Percentiles rank a stretch among this genome's conserved stretches.
phyloP scores from a whole-genome alignment of 148 eudicot genomes.

The Diospyros lotus region DNA sequence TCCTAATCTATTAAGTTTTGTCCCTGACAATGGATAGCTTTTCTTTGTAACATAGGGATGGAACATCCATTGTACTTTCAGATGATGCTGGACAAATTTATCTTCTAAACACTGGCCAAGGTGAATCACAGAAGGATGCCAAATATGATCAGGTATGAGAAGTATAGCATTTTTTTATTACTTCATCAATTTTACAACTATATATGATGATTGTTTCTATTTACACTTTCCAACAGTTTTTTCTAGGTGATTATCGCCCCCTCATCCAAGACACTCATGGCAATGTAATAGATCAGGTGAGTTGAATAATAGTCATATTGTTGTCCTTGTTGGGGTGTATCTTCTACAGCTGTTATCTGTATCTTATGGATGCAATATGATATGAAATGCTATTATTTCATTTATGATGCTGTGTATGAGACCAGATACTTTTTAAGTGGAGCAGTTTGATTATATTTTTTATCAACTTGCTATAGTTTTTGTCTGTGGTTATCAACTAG shows the following conservation, averaged over 20 bases:
- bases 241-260: slow-evolving; percentile 96
- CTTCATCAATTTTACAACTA: background rate
- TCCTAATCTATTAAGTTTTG: background rate
- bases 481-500: background rate
- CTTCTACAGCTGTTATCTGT: background rate
- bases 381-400: slow-evolving; percentile 8
- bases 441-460: background rate
- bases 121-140: slow-evolving; percentile 92
- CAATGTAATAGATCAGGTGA: slow-evolving; percentile 88
- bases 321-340: background rate
- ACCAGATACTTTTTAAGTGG: background rate
- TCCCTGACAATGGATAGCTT: slow-evolving; percentile 11
- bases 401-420: background rate
- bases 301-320: background rate
- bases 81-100: slow-evolving; percentile 96
- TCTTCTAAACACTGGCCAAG: slow-evolving; percentile 89
- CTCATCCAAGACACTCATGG: slow-evolving; percentile 70
- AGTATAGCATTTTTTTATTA: slow-evolving; percentile 1
- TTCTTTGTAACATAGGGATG: slow-evolving; percentile 59
- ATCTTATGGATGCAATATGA: background rate
- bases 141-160: slow-evolving; percentile 82
- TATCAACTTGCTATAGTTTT: background rate
- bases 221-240: slow-evolving; percentile 51
- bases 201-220: background rate
- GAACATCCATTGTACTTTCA: slow-evolving; percentile 94